Base-by-base conservation (phyloP, 495 filamentous ascomycete genomes). In the Aspergillus taichungensis region DNA sequence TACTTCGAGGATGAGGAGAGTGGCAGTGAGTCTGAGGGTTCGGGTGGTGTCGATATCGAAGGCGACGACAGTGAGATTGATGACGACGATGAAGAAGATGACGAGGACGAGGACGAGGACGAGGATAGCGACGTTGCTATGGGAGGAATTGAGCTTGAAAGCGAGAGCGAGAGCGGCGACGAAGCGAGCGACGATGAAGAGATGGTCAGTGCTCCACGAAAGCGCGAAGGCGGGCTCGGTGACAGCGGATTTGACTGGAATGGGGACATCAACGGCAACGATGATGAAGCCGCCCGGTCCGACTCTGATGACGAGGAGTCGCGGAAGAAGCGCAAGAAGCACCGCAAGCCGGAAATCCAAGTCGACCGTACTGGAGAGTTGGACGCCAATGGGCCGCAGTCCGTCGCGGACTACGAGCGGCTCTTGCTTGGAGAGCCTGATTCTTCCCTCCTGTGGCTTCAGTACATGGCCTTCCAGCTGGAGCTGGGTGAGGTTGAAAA, bases 391-490 rank as follows among this genome's bases (percentile, higher is more conserved):
- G 94, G 90, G n/a, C 92, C 94, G 2, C 89, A 92, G 61, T 88
- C 87, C 2, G 77, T 84, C 12, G 82, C 83, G 42, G 92, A 97
- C 61, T 97, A 85, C 62, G 92, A 98, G 68, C 85, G 92, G 42
- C 81, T 95, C 40, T 77, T 97, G 34, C 79, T 97, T 31, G 87
- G 88, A 43, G 85, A 94, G 56, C 88, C 92, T 1, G 85, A 97
- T 59, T 86, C 83, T 6, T 94, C 92, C 1, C 66, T 82, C 37
- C 72, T 97, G 18, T 98, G 92, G 92, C 83, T 94, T 40, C 76
- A 84, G 50, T 98, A 96, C 68, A 94, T 97, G 84, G 89, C 90
- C 13, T 95, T 95, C 72, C 88, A 97, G 65, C 79, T 96, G 57
- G 83, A 95, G 61, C 73, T 94, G 42, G 85, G 85, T 62, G 92